Percentiles rank a stretch among this genome's conserved stretches.
Evolutionary conservation across 2,329 filamentous ascomycete genomes (phyloP).

Genomic region (Epichloe uncinata): DNA sequence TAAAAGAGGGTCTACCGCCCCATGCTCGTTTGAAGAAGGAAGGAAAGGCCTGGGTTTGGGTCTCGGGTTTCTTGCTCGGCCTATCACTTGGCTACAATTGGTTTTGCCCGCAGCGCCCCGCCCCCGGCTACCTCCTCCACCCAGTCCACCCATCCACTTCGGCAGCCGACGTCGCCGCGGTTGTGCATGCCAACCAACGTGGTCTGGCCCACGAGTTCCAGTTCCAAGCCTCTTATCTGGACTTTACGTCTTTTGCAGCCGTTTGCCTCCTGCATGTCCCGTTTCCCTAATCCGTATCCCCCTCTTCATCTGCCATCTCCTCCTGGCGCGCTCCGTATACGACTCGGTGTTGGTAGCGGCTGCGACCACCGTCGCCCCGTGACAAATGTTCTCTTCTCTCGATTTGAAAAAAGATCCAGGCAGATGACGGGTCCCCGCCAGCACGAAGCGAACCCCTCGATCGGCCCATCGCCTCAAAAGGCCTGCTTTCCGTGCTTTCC

Average conservation of each 20-base stretch:
- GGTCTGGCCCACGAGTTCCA: neutral
- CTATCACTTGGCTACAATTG: neutral
- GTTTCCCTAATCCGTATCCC: too few relatives aligned
- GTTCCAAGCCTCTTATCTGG: neutral
- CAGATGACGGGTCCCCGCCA: slow-evolving; percentile 3
- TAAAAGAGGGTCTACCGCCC: neutral
- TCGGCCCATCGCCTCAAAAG: neutral
- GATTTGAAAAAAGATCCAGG: neutral
- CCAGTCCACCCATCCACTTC: neutral
- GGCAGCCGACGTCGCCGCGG: slow-evolving; percentile 1
- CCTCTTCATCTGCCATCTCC: neutral
- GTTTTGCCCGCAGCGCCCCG: neutral
- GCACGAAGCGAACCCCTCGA: neutral
- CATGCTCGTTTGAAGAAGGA: neutral
- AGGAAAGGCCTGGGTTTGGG: neutral
- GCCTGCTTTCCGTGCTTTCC: neutral
- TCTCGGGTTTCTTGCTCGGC: neutral
- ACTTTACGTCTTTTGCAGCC: neutral
- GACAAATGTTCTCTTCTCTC: slow-evolving; percentile 3
- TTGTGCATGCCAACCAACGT: neutral
- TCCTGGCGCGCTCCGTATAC: neutral
- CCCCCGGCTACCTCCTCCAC: neutral
- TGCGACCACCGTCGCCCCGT: neutral
- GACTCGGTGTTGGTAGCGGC: neutral
- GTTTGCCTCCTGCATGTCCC: neutral